A percentile compares a stretch with the other conserved stretches of the same genome.
These are phyloP conservation scores for Diutina catenulata DNA, from an alignment of 1,139 yeast species.

Conservation along the genomic window DNA sequence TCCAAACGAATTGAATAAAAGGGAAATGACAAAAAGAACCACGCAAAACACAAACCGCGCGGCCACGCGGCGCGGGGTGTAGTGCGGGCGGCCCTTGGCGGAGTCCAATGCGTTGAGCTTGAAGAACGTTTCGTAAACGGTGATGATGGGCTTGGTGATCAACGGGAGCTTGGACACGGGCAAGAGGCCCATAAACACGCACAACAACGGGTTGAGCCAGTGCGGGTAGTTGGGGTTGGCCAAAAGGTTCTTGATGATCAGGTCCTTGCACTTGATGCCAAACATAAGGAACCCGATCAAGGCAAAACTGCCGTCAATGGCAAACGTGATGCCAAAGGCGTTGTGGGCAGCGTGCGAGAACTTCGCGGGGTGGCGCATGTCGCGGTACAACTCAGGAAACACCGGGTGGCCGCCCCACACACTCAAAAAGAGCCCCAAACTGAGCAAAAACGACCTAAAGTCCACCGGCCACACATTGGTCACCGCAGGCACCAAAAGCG, in stretches of 20 bases:
- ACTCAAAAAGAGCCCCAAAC: constrained; percentile 70
- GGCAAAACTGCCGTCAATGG: constrained; percentile 34
- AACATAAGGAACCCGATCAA: constrained; percentile 41
- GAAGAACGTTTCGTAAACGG: constrained; percentile 22
- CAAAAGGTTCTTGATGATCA: constrained; percentile 28
- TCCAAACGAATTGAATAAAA: constrained; percentile 48
- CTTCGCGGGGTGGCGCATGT: constrained; percentile 66
- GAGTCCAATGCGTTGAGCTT: constrained; percentile 14
- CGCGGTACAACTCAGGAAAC: constrained; percentile 68
- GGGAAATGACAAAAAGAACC: constrained; percentile 20
- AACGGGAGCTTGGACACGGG: constrained; percentile 33
- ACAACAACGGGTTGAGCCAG: constrained; percentile 19
- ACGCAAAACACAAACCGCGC: constrained; percentile 16
- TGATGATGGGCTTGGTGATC: constrained; percentile 26
- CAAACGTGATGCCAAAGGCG: constrained; percentile 24
- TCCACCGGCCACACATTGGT: constrained; percentile 42
- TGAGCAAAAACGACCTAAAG: constrained; percentile 37
- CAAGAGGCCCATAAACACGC: constrained; percentile 27
- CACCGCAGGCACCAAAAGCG: constrained; percentile 42
- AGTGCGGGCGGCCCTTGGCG: not conserved
- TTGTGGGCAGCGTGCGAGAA: constrained; percentile 14
- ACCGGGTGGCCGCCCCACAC: constrained; percentile 92
- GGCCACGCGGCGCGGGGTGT: constrained; percentile 4
- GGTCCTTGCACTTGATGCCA: constrained; percentile 25
- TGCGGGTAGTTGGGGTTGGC: constrained; percentile 21